Evolutionary conservation across 179 eudicot genomes (phyloP).

Genomic region (Camellia oleifera): DNA sequence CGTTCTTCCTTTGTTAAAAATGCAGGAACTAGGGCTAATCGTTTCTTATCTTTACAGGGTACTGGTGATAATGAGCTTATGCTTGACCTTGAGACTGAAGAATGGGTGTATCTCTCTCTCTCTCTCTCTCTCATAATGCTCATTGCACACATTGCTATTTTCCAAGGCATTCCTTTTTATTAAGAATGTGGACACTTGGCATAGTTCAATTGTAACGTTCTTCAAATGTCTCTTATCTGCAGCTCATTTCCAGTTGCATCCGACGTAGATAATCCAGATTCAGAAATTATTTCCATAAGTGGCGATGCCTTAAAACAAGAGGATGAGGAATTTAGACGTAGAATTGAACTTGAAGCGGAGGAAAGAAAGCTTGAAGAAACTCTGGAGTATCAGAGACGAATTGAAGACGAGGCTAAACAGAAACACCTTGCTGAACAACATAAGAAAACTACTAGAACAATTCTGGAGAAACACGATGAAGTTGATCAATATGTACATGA

Average conservation of each 20-base stretch:
- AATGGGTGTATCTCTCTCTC: slow-evolving; percentile 41
- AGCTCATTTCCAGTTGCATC: slow-evolving; percentile 43
- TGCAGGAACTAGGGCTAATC: slow-evolving; percentile 15
- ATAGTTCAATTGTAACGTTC: slow-evolving; percentile 8
- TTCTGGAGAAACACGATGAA: slow-evolving; percentile 26
- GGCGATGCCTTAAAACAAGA: slow-evolving; percentile 40
- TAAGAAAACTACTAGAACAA: slow-evolving; percentile 31
- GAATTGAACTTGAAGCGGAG: slow-evolving; percentile 86
- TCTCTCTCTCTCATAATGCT: slow-evolving; percentile 8
- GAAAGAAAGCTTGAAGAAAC: slow-evolving; percentile 96
- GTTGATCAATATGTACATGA: slow-evolving; percentile 22
- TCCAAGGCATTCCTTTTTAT: background rate
- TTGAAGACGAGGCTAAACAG: slow-evolving; percentile 92
- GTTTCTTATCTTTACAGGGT: slow-evolving; percentile 45
- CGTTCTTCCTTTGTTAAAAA: background rate
- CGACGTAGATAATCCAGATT: slow-evolving; percentile 41
- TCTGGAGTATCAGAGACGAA: slow-evolving; percentile 73
- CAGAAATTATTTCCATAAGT: slow-evolving; percentile 34
- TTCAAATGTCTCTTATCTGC: slow-evolving; percentile 29
- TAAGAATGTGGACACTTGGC: background rate
- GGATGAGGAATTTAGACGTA: slow-evolving; percentile 60
- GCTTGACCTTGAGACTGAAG: slow-evolving; percentile 37
- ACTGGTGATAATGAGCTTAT: slow-evolving; percentile 42
- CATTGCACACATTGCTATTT: background rate
- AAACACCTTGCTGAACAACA: slow-evolving; percentile 81